These are phyloP conservation scores for Ophiostoma sp. DNA, from an alignment of 2,329 filamentous ascomycete species.

Conservation along the genomic window DNA sequence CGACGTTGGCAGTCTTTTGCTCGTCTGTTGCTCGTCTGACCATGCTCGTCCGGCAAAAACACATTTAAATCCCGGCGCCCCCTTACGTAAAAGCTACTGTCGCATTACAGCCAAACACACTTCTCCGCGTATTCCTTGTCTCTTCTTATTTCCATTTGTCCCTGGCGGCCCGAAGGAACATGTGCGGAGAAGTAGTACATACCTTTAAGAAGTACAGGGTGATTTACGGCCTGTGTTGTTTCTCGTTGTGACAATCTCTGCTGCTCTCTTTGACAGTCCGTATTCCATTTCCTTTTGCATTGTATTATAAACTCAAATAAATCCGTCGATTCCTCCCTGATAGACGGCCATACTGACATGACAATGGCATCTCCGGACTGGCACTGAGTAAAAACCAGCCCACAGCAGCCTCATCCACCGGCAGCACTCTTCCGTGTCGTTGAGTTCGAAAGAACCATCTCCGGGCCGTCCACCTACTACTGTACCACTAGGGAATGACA, in stretches of 20 bases:
- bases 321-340: too few species aligned
- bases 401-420: background rate
- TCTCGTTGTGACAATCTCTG: too few species aligned
- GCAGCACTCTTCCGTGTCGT: background rate
- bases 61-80: background rate
- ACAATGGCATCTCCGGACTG: background rate
- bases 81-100: background rate
- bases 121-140: background rate
- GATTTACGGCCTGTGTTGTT: background rate
- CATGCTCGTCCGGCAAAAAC: background rate
- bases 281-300: too few species aligned
- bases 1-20: too few species aligned
- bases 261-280: background rate
- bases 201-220: too few species aligned
- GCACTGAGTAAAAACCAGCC: background rate
- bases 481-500: background rate
- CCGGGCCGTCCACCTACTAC: background rate
- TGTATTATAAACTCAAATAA: too few species aligned
- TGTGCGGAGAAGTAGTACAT: background rate
- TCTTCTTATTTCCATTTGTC: background rate
- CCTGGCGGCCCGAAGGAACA: conserved; percentile 4
- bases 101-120: background rate
- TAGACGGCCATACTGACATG: too few species aligned
- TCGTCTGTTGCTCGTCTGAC: too few species aligned
- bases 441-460: background rate